Evolutionary conservation across 257 asterid genomes (phyloP).

Genomic region (Solanum arcanum): DNA sequence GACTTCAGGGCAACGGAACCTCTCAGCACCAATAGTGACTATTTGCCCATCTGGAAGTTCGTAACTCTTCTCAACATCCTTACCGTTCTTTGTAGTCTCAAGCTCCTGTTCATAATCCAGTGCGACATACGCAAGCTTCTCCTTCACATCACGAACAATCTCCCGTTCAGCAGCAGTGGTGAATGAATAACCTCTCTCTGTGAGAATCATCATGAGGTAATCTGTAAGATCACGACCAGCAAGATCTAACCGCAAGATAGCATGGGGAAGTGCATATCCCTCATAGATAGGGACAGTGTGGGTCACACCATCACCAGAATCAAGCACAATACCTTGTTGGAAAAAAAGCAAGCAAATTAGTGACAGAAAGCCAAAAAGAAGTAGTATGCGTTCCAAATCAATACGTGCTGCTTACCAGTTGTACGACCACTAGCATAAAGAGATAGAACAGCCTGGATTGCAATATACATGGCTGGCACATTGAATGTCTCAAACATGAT

Average conservation of each 20-base stretch:
- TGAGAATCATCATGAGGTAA: background rate
- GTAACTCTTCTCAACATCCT: background rate
- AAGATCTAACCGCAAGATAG: background rate
- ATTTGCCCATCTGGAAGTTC: background rate
- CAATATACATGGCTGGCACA: conserved; percentile 10
- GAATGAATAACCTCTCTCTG: background rate
- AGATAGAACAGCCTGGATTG: conserved; percentile 9
- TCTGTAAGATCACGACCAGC: background rate
- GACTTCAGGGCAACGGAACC: conserved; percentile 6
- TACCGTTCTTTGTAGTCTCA: background rate
- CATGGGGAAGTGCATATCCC: background rate
- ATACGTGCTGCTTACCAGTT: background rate
- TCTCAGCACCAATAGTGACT: background rate
- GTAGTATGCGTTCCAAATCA: too few relatives aligned
- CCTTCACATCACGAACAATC: background rate
- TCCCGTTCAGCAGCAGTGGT: conserved; percentile 13
- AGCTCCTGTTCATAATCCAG: background rate
- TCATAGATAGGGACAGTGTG: background rate
- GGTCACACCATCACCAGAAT: background rate
- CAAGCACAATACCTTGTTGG: background rate
- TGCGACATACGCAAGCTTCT: background rate
- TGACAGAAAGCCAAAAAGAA: background rate
- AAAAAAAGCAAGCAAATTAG: background rate
- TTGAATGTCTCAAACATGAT: conserved; percentile 8
- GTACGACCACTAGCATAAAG: conserved; percentile 10